Base-by-base conservation (phyloP, 108 stramenopile species). In the Skeletonema marinoi region DNA sequence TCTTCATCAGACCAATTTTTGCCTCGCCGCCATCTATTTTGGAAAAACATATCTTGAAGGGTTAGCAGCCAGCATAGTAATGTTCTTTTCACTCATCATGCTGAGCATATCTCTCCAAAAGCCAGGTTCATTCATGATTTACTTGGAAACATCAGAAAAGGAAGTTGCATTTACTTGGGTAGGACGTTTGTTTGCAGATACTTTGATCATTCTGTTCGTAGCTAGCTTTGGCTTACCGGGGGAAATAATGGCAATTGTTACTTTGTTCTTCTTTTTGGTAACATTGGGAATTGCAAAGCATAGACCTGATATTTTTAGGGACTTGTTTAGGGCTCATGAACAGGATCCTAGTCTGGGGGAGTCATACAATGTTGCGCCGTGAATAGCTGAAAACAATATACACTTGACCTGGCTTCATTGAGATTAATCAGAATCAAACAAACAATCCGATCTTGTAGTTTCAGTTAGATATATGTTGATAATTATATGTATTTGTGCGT, bases 221-320 rank as follows among this genome's bases (percentile, higher is more conserved):
- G 1, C 66, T 35, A 68, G 68, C 0, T 69, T 66, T 61, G 64
- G 51, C 0, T 13, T 75, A 8, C 46, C 65, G 0, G 80, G 80
- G 3, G 8, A 81, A 19, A 60, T 74, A 9, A 81, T 81, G 80
- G 68, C 60, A 8, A 46, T 74, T 16, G 44, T 81, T 35, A 81
- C 73, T 2, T 36, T 61, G 38, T 33, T 70, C 25, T 70, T 75
- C 32, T 70, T 73, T 19, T 59, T 64, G 30, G 41, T 67, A 3
- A 54, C 73, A 11, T 50, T 72, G 36, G 68, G 69, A 32, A 64
- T 81, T 50, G 80, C 80, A n/a, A 19, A 81, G 38, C 64, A 73
- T 13, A 69, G 80, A 54, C 80, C 80, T 4, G 80, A 81, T 66
- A 75, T 81, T 71, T 81, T 81, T 62, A 62, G 73, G 17, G 80